phyloP scores from a whole-genome alignment of 352 stramenopile genomes.

The Pythium brassicae region DNA sequence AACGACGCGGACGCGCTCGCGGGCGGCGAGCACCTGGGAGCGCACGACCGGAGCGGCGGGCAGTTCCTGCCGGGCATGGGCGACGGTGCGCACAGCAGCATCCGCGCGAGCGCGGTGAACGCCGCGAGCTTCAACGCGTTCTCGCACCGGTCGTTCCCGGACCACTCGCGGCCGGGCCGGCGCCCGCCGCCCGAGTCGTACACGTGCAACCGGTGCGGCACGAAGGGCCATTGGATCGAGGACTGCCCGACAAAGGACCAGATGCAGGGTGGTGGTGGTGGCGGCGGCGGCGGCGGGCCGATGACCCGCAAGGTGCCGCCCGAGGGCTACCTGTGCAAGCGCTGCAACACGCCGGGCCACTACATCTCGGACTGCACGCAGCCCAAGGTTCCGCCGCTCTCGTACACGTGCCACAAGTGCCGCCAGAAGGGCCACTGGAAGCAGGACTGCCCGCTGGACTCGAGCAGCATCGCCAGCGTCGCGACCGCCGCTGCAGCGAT shows the following conservation, averaged over 20 bases:
- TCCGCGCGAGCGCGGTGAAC: constrained; percentile 68
- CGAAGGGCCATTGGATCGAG: constrained; percentile 86
- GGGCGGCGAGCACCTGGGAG: constrained; percentile 14
- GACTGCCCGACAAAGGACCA: constrained; percentile 85
- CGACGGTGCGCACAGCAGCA: constrained; percentile 35
- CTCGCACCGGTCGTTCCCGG: constrained; percentile 25
- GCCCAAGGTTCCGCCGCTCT: constrained; percentile 72
- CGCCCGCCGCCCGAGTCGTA: constrained; percentile 78
- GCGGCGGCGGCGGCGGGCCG: constrained; percentile 1
- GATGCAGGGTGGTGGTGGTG: constrained; percentile 14
- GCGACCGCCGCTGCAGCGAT: constrained; percentile 38
- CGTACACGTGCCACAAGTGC: constrained; percentile 86
- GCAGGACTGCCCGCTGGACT: constrained; percentile 80
- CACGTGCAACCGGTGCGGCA: constrained; percentile 84
- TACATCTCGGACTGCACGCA: constrained; percentile 87
- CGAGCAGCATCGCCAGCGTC: constrained; percentile 39
- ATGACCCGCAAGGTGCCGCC: constrained; percentile 40
- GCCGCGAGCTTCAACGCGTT: constrained; percentile 71
- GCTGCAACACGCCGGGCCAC: constrained; percentile 79
- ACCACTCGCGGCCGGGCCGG: constrained; percentile 15
- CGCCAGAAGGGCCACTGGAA: constrained; percentile 88
- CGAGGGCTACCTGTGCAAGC: constrained; percentile 83
- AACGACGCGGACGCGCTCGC: constrained; percentile 58
- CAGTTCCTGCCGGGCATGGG: constrained; percentile 71
- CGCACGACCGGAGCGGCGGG: constrained; percentile 16